These are phyloP conservation scores for Ceratobasidium sp. DNA, from an alignment of 1,284 basidiomycete species.

Conservation along the genomic window DNA sequence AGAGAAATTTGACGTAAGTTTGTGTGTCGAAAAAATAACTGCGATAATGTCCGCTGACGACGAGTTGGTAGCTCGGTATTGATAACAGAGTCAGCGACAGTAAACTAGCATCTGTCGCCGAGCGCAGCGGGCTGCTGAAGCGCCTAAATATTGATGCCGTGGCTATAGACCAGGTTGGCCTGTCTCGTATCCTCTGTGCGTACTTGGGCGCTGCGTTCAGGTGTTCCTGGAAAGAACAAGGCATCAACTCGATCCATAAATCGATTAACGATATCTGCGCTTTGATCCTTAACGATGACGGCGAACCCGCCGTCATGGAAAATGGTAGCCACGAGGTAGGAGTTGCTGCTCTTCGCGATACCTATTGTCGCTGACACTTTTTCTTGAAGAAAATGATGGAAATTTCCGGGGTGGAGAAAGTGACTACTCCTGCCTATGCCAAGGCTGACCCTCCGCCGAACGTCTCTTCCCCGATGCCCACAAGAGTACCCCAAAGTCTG, in stretches of 20 bases:
- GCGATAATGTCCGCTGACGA: not conserved
- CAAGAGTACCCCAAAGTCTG: not conserved
- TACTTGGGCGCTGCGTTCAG: slow-evolving; percentile 36
- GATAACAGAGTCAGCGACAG: slow-evolving; percentile 14
- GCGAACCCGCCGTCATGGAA: not conserved
- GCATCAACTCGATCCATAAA: slow-evolving; percentile 6
- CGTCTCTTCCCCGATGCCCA: not conserved
- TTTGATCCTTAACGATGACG: slow-evolving; percentile 18
- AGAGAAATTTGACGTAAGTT: slow-evolving; percentile 13
- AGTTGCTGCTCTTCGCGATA: not conserved
- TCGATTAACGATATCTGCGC: slow-evolving; percentile 42
- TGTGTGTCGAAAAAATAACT: not conserved
- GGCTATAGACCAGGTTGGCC: slow-evolving; percentile 12
- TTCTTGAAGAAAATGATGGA: slow-evolving; percentile 8
- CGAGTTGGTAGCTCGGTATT: not conserved
- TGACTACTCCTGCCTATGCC: not conserved
- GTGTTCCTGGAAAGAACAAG: slow-evolving; percentile 2
- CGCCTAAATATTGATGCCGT: slow-evolving; percentile 42
- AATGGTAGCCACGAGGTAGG: slow-evolving; percentile 34
- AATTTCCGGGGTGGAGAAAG: not conserved
- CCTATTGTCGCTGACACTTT: not conserved
- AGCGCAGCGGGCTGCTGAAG: slow-evolving; percentile 9
- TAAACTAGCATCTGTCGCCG: slow-evolving; percentile 24
- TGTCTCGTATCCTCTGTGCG: slow-evolving; percentile 25
- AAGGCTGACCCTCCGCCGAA: slow-evolving; percentile 16